A percentile compares a stretch with the other conserved stretches of the same genome.
Evolutionary conservation across 352 stramenopile genomes (phyloP).

Genomic region (Phytophthora sojae): DNA sequence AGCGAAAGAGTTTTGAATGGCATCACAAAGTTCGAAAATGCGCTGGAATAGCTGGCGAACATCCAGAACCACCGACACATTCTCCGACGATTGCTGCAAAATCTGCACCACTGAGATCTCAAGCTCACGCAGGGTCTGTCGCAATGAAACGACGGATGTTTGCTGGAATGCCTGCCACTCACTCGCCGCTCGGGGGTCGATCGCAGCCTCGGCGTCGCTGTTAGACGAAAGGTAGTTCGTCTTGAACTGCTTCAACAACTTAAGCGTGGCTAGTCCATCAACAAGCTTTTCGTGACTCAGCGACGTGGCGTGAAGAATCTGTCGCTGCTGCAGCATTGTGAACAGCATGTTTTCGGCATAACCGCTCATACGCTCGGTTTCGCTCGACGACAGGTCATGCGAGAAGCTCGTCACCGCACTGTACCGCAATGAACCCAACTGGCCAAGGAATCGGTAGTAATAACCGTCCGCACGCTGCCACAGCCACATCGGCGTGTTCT

Average conservation of each 20-base stretch:
- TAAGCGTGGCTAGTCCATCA: constrained; percentile 54
- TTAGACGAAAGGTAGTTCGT: constrained; percentile 32
- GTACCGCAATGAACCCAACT: constrained; percentile 83
- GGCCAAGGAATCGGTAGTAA: constrained; percentile 90
- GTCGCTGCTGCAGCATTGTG: constrained; percentile 89
- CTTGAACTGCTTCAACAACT: constrained; percentile 58
- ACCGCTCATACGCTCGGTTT: constrained; percentile 89
- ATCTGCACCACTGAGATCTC: constrained; percentile 70
- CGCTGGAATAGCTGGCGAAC: constrained; percentile 35
- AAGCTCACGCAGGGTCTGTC: constrained; percentile 68
- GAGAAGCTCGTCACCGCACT: constrained; percentile 84
- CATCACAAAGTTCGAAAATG: constrained; percentile 47
- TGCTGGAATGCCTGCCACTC: constrained; percentile 71
- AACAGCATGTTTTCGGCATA: constrained; percentile 93
- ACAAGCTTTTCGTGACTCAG: constrained; percentile 80
- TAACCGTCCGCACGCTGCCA: constrained; percentile 89
- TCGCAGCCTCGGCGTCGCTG: background rate
- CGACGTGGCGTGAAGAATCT: constrained; percentile 73
- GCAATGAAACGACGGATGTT: constrained; percentile 48
- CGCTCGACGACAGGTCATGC: constrained; percentile 81
- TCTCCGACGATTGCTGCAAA: constrained; percentile 38
- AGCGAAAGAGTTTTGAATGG: constrained; percentile 41
- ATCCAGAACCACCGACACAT: constrained; percentile 23
- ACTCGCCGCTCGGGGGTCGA: constrained; percentile 40
- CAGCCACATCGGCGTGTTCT: constrained; percentile 79